A percentile compares a stretch with the other conserved stretches of the same genome.
Conservation (phyloP, 805 yeast species). For the Nakazawaea peltata region DNA sequence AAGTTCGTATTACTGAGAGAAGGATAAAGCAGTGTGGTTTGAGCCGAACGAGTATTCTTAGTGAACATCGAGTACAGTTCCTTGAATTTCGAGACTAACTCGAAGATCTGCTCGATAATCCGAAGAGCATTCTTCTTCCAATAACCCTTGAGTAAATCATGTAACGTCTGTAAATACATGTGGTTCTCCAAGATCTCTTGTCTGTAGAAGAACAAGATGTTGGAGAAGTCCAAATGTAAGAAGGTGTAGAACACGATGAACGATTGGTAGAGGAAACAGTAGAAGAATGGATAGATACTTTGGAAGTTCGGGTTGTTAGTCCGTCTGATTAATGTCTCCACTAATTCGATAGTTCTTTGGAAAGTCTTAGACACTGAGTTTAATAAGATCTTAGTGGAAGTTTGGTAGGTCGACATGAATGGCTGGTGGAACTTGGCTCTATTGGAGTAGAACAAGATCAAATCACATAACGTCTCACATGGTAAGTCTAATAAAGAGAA, state of each 20-base stretch:
- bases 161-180: conserved; percentile 21
- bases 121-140: conserved; percentile 24
- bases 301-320: conserved; percentile 22
- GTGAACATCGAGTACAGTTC: conserved; percentile 24
- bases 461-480: conserved; percentile 33
- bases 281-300: conserved; percentile 36
- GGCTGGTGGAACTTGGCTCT: conserved; percentile 46
- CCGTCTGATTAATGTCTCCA: conserved; percentile 24
- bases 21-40: conserved; percentile 7
- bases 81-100: conserved; percentile 10
- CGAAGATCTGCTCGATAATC: conserved; percentile 20
- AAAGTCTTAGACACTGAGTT: conserved; percentile 30
- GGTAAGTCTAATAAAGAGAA: conserved; percentile 22
- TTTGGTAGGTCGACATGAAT: conserved; percentile 29
- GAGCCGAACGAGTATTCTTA: conserved; percentile 14
- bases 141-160: conserved; percentile 18
- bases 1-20: conserved; percentile 7
- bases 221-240: conserved; percentile 32
- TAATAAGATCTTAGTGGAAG: conserved; percentile 28
- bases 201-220: conserved; percentile 17
- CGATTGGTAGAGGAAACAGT: conserved; percentile 43
- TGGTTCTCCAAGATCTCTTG: conserved; percentile 18
- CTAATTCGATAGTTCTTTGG: conserved; percentile 26
- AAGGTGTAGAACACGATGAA: conserved; percentile 41
- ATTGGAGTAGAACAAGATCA: conserved; percentile 39